Evolutionary conservation across 163 green algal species (phyloP).

Genomic region (Chlamydomonas reinhardtii): DNA sequence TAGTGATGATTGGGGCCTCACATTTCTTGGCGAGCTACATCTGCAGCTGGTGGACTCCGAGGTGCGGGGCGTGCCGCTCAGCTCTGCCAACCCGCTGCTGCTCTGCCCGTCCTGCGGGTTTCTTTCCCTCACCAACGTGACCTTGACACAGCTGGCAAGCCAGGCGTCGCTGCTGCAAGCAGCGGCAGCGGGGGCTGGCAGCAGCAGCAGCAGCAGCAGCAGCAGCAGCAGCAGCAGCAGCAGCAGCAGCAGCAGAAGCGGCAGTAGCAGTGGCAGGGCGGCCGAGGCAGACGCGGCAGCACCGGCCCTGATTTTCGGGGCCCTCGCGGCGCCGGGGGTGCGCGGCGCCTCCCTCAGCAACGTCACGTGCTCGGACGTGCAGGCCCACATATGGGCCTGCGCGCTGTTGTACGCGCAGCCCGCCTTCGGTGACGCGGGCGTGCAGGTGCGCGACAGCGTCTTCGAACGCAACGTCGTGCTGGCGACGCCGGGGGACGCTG

Average conservation of each 20-base stretch:
- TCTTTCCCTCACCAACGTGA: conserved; percentile 1
- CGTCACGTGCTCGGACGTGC: neutral
- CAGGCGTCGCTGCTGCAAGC: too few species aligned
- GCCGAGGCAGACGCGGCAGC: too few species aligned
- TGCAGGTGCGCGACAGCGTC: neutral
- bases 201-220: neutral
- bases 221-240: too few species aligned
- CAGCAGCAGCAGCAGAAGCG: neutral
- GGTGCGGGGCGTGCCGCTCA: conserved; percentile 6
- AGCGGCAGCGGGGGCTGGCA: too few species aligned
- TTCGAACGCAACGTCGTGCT: neutral
- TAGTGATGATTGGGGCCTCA: conserved; percentile 8
- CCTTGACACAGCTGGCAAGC: neutral
- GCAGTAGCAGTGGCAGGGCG: too few species aligned
- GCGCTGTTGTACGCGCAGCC: neutral
- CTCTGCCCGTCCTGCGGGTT: conserved; percentile 8
- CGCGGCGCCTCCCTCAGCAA: neutral
- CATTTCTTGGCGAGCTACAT: neutral
- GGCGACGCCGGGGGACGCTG: too few species aligned
- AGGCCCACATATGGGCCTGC: neutral
- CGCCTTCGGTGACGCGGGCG: too few species aligned
- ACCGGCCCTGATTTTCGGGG: neutral
- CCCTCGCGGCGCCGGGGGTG: neutral
- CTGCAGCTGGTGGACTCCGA: conserved; percentile 6
- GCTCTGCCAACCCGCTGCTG: neutral